Evolutionary conservation across 805 yeast species (phyloP).

Genomic region (Teunomyces atbi): DNA sequence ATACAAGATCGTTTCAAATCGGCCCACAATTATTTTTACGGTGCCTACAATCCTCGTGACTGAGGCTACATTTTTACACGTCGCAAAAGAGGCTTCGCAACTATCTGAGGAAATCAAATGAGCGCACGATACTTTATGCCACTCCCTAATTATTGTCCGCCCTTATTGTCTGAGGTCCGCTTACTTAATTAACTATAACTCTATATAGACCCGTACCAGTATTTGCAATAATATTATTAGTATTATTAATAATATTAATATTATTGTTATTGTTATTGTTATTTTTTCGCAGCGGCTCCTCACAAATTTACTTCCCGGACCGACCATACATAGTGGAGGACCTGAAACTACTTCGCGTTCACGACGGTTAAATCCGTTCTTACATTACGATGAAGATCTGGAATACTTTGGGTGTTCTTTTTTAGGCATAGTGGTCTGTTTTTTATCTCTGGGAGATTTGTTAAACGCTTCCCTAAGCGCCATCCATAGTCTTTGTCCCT

Average conservation of each 20-base stretch:
- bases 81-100: background rate
- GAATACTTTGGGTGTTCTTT: background rate
- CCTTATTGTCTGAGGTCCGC: background rate
- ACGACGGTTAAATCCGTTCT: too few species aligned
- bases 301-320: background rate
- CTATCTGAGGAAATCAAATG: background rate
- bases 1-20: background rate
- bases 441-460: background rate
- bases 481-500: background rate
- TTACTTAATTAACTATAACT: background rate
- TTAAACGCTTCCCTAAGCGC: background rate
- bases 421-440: background rate
- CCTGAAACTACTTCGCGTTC: too few species aligned
- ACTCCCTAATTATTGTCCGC: background rate
- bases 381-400: background rate
- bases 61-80: background rate
- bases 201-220: background rate
- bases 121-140: background rate
- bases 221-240: background rate
- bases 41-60: background rate
- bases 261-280: background rate
- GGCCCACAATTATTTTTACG: background rate
- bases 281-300: background rate
- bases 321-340: background rate
- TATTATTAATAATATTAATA: background rate